Base-by-base conservation (phyloP, 2,329 filamentous ascomycete species). In the Fonsecaea monophora region DNA sequence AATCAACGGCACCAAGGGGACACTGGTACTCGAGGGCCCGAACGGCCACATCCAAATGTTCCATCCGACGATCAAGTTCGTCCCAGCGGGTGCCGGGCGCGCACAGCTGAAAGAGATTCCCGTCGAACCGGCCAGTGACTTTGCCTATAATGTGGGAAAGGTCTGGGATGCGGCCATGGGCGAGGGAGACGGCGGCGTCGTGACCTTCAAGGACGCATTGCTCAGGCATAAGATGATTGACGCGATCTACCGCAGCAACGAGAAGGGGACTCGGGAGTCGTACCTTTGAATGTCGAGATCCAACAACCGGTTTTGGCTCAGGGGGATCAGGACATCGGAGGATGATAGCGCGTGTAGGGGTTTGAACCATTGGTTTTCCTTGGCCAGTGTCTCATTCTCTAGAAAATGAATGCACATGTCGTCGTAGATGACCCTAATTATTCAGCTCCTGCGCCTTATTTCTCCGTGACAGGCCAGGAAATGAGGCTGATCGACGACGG, bases 1-100 rank as follows among this genome's bases (percentile, higher is more conserved):
- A 50, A 68, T 71, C 53, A 67, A 65, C 60, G 70, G 70, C 25
- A 67, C 70, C 45, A 66, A 71, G 42, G 70, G 68, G 6, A 68
- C 25, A 10, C 64, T 71, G 15, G 54, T 69, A 18, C 65, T 71
- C 18, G 69, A 71, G 38, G 65, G 42, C 8, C 25, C 34, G 3
- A 62, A 32, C 37, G 69, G 69, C n/a, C 65, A 66, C 54, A 21
- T 68, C 1, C 69, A 71, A 57, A 68, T 69, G 66, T 71, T 57
- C 21, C 69, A 71, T 34, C 69, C 69, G 8, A 69, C 65, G 1
- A 42, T 71, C 40, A 66, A 63, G 32, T 68, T 71, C 21, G 67
- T 58, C 8, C 59, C 50, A 13, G 40, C 48, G 12, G 58, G 58
- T 8, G 66, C 37, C 2, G 37, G 40, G 32, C 54, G 35, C 12